A percentile compares a stretch with the other conserved stretches of the same genome.
These are phyloP conservation scores for Phialemonium atrogriseum DNA, from an alignment of 2,329 filamentous ascomycete species.

Conservation along the genomic window DNA sequence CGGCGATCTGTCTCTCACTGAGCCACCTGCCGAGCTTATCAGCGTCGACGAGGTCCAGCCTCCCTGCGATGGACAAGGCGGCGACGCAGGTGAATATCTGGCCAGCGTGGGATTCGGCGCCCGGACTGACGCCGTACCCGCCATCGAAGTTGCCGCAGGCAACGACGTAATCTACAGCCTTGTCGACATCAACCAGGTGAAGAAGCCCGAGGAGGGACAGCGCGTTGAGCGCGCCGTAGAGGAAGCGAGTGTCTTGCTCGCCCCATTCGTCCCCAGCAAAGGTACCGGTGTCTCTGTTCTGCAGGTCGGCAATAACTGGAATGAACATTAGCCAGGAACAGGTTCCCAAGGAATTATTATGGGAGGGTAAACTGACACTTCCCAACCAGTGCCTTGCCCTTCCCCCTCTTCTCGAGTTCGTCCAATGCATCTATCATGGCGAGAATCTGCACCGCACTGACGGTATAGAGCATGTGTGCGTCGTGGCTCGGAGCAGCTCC, in stretches of 20 bases:
- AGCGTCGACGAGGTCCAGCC: constrained; percentile 72
- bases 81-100: constrained; percentile 94
- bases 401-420: constrained; percentile 65
- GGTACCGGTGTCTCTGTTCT: constrained; percentile 73
- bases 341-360: no score
- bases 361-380: constrained; percentile 54
- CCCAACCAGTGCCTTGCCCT: constrained; percentile 65
- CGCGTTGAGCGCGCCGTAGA: constrained; percentile 84
- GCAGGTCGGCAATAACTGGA: constrained; percentile 69
- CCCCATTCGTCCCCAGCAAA: constrained; percentile 96
- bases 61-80: constrained; percentile 73
- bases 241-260: constrained; percentile 88
- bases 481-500: constrained; percentile 92
- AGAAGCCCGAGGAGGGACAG: constrained; percentile 75
- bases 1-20: constrained; percentile 81
- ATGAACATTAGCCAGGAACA: no score
- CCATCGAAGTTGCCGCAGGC: constrained; percentile 91
- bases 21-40: constrained; percentile 84
- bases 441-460: constrained; percentile 89
- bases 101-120: constrained; percentile 88
- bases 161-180: constrained; percentile 70
- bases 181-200: constrained; percentile 66
- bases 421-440: constrained; percentile 78
- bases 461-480: constrained; percentile 91
- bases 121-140: constrained; percentile 81